Evolutionary conservation across 2,329 filamentous ascomycete species (phyloP).

Genomic region (Sarocladium brachiariae): DNA sequence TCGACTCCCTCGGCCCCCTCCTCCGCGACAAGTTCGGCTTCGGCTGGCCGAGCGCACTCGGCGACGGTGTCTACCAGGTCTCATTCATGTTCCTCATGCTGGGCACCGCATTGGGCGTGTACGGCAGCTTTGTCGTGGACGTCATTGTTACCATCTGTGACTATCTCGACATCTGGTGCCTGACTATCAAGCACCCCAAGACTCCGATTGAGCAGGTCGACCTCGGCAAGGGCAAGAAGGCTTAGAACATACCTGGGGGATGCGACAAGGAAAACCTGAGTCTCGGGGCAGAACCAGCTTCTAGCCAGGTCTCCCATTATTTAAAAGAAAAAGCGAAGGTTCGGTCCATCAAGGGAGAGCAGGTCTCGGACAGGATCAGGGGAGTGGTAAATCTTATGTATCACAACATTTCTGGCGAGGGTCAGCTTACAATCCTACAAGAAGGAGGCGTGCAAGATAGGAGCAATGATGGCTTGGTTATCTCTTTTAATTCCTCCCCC

Average conservation of each 20-base stretch:
- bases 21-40: constrained; percentile 53
- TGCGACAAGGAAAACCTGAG: neutral
- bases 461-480: neutral
- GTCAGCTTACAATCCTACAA: no score
- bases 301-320: no score
- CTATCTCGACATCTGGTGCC: constrained; percentile 95
- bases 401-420: neutral
- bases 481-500: neutral
- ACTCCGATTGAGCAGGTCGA: constrained; percentile 32
- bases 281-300: no score
- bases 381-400: no score
- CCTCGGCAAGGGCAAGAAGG: constrained; percentile 12
- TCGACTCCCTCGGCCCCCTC: constrained; percentile 71
- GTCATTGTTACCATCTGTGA: constrained; percentile 98
- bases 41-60: constrained; percentile 72
- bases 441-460: neutral
- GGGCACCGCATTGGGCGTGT: constrained; percentile 80
- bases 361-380: no score
- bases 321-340: no score
- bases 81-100: constrained; percentile 86
- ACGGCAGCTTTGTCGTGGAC: constrained; percentile 94
- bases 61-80: constrained; percentile 76
- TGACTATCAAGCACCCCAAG: constrained; percentile 86
- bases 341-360: no score
- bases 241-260: neutral